Evolutionary conservation across 2,329 filamentous ascomycete genomes (phyloP), one percentile per base, ranked within the genome.

Genomic region (Colletotrichum abscissum): DNA sequence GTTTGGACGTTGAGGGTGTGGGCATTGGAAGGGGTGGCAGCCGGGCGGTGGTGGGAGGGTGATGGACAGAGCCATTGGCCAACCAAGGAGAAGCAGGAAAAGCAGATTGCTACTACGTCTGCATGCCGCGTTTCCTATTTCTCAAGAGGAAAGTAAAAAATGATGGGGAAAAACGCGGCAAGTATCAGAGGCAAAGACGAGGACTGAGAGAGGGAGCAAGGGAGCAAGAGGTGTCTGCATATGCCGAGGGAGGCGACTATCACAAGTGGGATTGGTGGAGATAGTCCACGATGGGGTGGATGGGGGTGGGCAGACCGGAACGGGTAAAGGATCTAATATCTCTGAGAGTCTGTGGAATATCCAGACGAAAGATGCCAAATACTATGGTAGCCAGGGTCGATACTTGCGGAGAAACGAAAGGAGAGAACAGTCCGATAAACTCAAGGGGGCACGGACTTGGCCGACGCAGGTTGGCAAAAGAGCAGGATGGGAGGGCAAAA

Each of bases 211-310:
- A 68, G 67, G 68, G 60, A 67, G 69, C 77, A 66, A 62, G 33
- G 46, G 33, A 66, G 60, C 70, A 78, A 79, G 76, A 79, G 76
- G 69, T 67, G 72, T 76, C 75, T 83, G 82, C 82, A 84, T 82
- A 81, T 84, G 83, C 83, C 81, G 82, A 82, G 80, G 79, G 58
- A n/a, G 78, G 79, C 77, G 63, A 74, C 59, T 42, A 72, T 70
- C 69, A 75, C 62, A 71, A 69, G 66, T 71, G 33, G 72, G 57
- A 81, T 82, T 80, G 79, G 81, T 81, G 78, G 81, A 79, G 71
- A 76, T 11, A 74, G 74, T 65, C 75, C 56, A 67, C 74, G 75
- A 75, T 76, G 76, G 77, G 16, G 42, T n/a, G 42, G 42, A 49
- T 49, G 42, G 77, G 76, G 78, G 74, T 73, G 77, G 73, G 74